Evolutionary conservation across 1,284 basidiomycete species (phyloP).

Genomic region (Sporisorium scitamineum): DNA sequence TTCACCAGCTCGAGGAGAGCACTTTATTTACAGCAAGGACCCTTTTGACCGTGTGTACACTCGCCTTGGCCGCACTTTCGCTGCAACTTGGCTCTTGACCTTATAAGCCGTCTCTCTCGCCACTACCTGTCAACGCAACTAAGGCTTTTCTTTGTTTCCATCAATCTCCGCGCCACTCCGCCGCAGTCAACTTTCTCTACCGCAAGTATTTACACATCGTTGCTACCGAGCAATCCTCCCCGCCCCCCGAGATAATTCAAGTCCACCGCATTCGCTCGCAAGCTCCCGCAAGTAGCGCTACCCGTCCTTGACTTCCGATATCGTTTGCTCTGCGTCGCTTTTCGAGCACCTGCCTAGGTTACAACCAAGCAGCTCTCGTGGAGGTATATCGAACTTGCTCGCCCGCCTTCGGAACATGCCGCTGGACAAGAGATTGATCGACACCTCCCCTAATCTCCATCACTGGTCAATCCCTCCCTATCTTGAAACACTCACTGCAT

Average conservation of each 20-base stretch:
- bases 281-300: neutral
- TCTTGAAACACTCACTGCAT: constrained; percentile 16
- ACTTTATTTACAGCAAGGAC: neutral
- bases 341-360: constrained; percentile 22
- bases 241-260: neutral
- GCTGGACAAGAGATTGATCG: constrained; percentile 34
- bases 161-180: neutral
- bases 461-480: neutral
- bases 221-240: neutral
- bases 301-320: neutral
- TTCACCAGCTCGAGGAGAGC: neutral
- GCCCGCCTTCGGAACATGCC: constrained; percentile 32
- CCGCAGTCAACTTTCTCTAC: neutral
- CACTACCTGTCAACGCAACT: neutral
- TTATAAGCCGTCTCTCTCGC: neutral
- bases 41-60: neutral
- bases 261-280: neutral
- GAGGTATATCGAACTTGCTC: constrained; percentile 26
- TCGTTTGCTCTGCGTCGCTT: constrained; percentile 1
- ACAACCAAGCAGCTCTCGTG: constrained; percentile 27
- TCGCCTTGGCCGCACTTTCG: no score
- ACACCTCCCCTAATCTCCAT: constrained; percentile 19
- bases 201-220: neutral
- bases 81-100: no score
- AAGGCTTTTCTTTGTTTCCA: no score